Percentiles rank a stretch among this genome's conserved stretches.
These are phyloP conservation scores for Claviceps paspali DNA, from an alignment of 2,329 filamentous ascomycete species.

Conservation along the genomic window DNA sequence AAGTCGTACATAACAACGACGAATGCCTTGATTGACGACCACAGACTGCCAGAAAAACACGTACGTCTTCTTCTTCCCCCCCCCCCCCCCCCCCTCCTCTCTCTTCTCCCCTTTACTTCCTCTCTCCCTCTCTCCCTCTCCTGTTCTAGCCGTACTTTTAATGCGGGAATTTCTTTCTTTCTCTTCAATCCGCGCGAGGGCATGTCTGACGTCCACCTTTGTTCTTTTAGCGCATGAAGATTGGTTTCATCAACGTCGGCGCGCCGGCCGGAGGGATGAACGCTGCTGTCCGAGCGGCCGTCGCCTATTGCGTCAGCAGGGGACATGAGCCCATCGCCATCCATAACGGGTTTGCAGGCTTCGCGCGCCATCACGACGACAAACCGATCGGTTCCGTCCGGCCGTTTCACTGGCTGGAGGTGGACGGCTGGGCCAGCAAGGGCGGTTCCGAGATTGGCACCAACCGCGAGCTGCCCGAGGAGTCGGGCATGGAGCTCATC, in stretches of 20 bases:
- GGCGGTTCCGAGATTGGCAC: constrained; percentile 97
- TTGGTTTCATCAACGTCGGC: constrained; percentile 93
- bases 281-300: constrained; percentile 80
- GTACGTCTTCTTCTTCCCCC: too few species aligned
- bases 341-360: constrained; percentile 91
- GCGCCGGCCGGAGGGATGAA: constrained; percentile 98
- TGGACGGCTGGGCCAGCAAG: constrained; percentile 88
- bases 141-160: too few species aligned
- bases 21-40: constrained; percentile 54
- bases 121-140: too few species aligned
- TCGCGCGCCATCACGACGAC: constrained; percentile 80
- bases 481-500: constrained; percentile 68
- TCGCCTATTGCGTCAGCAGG: constrained; percentile 79
- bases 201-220: constrained; percentile 17
- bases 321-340: constrained; percentile 90
- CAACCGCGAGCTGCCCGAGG: constrained; percentile 80
- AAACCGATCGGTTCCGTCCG: constrained; percentile 69
- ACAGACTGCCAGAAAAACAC: constrained; percentile 55
- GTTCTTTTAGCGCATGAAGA: constrained; percentile 55
- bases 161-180: too few species aligned
- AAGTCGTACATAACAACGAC: constrained; percentile 84
- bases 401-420: constrained; percentile 81
- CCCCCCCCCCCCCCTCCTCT: too few species aligned
- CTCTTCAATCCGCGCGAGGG: too few species aligned
- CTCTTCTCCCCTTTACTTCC: too few species aligned